Conservation (phyloP, 495 filamentous ascomycete species). For the Penicillium antarcticum region DNA sequence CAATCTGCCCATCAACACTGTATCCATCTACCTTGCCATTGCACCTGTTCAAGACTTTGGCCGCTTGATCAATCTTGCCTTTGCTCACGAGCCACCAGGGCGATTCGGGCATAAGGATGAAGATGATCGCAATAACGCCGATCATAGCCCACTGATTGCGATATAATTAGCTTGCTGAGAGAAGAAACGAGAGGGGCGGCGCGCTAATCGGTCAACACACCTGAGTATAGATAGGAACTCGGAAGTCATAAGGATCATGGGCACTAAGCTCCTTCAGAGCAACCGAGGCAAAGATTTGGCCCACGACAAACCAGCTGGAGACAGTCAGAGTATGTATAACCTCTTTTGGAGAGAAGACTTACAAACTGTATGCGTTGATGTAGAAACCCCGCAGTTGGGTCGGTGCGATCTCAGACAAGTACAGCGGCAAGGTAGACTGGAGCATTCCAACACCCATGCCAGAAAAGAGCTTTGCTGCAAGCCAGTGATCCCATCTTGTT, state of each 20-base stretch:
- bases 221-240: slow-evolving; percentile 41
- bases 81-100: slow-evolving; percentile 38
- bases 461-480: slow-evolving; percentile 39
- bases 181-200: neutral
- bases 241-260: slow-evolving; percentile 28
- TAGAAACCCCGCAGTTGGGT: slow-evolving; percentile 37
- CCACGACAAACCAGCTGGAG: slow-evolving; percentile 37
- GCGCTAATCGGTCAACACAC: slow-evolving; percentile 7
- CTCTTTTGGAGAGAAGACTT: neutral
- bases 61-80: slow-evolving; percentile 32
- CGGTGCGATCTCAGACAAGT: slow-evolving; percentile 38
- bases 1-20: slow-evolving; percentile 12
- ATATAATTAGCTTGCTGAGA: neutral
- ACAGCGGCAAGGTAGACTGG: slow-evolving; percentile 40
- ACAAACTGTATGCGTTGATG: slow-evolving; percentile 41
- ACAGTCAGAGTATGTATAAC: neutral
- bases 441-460: slow-evolving; percentile 42
- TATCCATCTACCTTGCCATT: slow-evolving; percentile 29
- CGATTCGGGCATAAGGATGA: slow-evolving; percentile 30
- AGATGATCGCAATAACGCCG: slow-evolving; percentile 27
- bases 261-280: slow-evolving; percentile 29
- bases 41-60: slow-evolving; percentile 19
- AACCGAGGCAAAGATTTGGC: slow-evolving; percentile 39
- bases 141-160: slow-evolving; percentile 32
- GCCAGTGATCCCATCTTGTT: slow-evolving; percentile 36